These are phyloP conservation scores for Jackrogersella multiformis DNA, from an alignment of 495 filamentous ascomycete species.

Conservation along the genomic window DNA sequence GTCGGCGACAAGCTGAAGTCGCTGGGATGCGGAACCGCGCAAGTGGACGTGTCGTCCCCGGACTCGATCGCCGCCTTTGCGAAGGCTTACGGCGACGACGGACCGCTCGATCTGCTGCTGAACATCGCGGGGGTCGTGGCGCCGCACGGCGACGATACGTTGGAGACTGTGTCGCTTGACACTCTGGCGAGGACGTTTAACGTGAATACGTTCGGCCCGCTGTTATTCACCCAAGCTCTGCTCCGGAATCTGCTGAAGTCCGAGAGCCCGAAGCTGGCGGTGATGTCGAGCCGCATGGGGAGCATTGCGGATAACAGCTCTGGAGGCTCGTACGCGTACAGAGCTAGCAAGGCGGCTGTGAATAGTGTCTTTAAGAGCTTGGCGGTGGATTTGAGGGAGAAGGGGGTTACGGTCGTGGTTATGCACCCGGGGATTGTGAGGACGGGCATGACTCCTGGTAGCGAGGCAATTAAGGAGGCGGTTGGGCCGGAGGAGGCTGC, in stretches of 20 bases:
- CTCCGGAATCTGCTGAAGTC: constrained; percentile 42
- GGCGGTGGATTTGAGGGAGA: constrained; percentile 57
- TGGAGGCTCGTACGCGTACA: constrained; percentile 79
- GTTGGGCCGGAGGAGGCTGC: constrained; percentile 69
- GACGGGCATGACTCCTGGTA: constrained; percentile 70
- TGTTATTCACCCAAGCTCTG: constrained; percentile 61
- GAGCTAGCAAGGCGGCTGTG: constrained; percentile 74
- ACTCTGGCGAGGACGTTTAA: constrained; percentile 60
- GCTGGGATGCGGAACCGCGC: neutral
- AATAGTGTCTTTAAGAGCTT: constrained; percentile 74
- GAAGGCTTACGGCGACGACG: neutral
- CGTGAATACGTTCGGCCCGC: constrained; percentile 74
- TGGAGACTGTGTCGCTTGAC: constrained; percentile 33
- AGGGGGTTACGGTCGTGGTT: constrained; percentile 52
- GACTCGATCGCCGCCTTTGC: constrained; percentile 12
- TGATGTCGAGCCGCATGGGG: constrained; percentile 80
- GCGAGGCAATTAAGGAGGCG: constrained; percentile 68
- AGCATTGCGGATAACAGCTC: constrained; percentile 71
- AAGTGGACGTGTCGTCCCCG: constrained; percentile 15
- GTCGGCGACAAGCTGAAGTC: constrained; percentile 6
- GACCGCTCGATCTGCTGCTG: constrained; percentile 10
- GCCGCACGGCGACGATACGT: constrained; percentile 55
- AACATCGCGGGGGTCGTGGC: constrained; percentile 19
- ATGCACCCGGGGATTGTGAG: constrained; percentile 72
- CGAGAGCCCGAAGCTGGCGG: constrained; percentile 53